Evolutionary conservation across 257 asterid genomes (phyloP).

Genomic region (Solanum commersonii): DNA sequence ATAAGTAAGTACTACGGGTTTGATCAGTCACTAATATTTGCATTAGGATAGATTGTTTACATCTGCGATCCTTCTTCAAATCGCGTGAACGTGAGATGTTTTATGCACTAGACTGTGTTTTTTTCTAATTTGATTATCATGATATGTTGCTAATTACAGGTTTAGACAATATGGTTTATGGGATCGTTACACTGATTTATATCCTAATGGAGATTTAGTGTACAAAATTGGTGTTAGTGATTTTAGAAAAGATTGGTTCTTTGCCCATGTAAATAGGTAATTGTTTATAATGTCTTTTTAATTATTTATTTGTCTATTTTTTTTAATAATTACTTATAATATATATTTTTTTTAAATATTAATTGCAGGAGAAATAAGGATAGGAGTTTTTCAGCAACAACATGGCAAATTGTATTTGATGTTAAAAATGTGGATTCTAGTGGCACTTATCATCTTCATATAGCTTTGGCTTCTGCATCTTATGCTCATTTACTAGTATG

Average conservation of each 20-base stretch:
- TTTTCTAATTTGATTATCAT: not conserved
- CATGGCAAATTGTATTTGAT: too few species aligned
- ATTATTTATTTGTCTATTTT: too few species aligned
- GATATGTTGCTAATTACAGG: not conserved
- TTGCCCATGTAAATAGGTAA: constrained; percentile 22
- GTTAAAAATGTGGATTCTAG: too few species aligned
- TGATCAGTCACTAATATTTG: not conserved
- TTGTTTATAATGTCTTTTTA: too few species aligned
- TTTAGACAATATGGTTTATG: constrained; percentile 28
- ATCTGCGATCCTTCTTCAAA: too few species aligned
- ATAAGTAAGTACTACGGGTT: not conserved
- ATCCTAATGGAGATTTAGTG: constrained; percentile 17
- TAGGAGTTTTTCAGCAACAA: too few species aligned
- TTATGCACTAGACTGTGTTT: accelerated
- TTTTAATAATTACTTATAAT: too few species aligned
- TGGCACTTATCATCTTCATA: too few species aligned
- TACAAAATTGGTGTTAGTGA: constrained; percentile 19
- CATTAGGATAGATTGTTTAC: too few species aligned
- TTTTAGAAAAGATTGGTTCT: constrained; percentile 27
- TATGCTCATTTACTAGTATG: constrained; percentile 42
- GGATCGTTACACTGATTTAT: constrained; percentile 26
- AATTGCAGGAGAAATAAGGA: too few species aligned
- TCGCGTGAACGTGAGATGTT: accelerated
- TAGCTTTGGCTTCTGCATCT: constrained; percentile 69
- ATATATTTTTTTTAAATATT: not conserved